phyloP scores from a whole-genome alignment of 176 grass and related monocot genomes.

The Typha latifolia region DNA sequence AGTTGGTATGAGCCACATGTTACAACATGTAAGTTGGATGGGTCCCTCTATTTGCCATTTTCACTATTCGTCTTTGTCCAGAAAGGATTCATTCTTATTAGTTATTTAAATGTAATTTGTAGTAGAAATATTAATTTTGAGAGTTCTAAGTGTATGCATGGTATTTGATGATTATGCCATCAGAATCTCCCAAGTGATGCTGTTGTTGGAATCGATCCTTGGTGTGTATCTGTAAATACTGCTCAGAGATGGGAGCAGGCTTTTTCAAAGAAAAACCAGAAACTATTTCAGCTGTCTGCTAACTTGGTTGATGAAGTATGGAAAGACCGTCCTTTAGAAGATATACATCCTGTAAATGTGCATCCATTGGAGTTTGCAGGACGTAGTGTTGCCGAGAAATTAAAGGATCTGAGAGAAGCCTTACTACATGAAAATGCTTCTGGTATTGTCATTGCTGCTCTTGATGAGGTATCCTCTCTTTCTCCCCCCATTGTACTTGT shows the following conservation, averaged over 20 bases:
- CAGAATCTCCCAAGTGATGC: conserved; percentile 68
- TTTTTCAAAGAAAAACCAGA: conserved; percentile 63
- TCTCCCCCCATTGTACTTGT: not conserved
- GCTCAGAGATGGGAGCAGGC: conserved; percentile 64
- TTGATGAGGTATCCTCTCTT: conserved; percentile 70
- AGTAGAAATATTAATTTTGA: not conserved
- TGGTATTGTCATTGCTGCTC: conserved; percentile 66
- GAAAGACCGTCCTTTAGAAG: conserved; percentile 54
- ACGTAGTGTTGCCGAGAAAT: conserved; percentile 47
- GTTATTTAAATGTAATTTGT: not conserved
- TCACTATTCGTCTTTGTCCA: too few species aligned
- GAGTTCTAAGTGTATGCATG: conserved; percentile 3
- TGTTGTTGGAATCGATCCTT: conserved; percentile 76
- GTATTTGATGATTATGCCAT: conserved; percentile 10
- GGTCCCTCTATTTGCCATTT: too few species aligned
- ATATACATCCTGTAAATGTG: conserved; percentile 45
- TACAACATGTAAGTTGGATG: too few species aligned
- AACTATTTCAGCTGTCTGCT: conserved; percentile 64
- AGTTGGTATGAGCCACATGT: too few species aligned
- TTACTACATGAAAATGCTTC: conserved; percentile 40
- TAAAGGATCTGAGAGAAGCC: conserved; percentile 69
- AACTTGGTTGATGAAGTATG: conserved; percentile 87
- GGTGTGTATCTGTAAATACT: conserved; percentile 75
- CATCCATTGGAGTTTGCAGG: conserved; percentile 80
- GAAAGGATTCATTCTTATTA: not conserved